Base-by-base conservation (phyloP, 2,329 filamentous ascomycete species). In the Fusarium chuoi region DNA sequence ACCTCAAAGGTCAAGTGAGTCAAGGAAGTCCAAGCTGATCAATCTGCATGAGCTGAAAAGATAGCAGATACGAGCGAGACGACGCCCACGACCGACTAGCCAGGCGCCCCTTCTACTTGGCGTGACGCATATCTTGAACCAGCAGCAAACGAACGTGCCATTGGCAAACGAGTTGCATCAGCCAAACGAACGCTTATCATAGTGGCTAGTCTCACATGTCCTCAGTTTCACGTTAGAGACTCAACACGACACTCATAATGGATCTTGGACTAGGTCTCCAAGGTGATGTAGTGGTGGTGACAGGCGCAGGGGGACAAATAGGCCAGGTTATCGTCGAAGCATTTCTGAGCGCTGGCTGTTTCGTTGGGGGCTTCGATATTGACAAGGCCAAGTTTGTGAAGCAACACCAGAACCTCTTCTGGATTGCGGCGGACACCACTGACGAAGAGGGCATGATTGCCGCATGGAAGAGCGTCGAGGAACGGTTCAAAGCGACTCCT, bases 121-220 rank as follows among this genome's bases (percentile, higher is more conserved):
- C 12, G 12, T 15, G 8, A 10, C 0, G 3, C 7, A 7, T 5
- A 7, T 36, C n/a, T 36, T 26, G 11, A 7, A 6, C 2, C 30
- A 52, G 17, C 3, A 6, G 13, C 12, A 24, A 26, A 22, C 30
- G 33, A 52, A 5, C 12, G n/a, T 36, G n/a, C 0, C 49, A 3
- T 8, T 52, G 8, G n/a, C 33, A 36, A 52, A 36, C 33, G 7
- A 11, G 6, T 22, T 17, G 17, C 9, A 11, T 8, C 49, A 20
- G 17, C 30, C 6, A 1, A 26, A 15, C 18, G 7, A 17, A 2
- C 13, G 49, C n/a, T 9, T 17, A 22, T 22, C 18, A 22, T 0
- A 12, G 20, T 15, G 0, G n/a, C 13, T 1, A 1, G 22, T 1
- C 33, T 36, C 30, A 20, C 30, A 7, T 0, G 3, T n/a, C 12